Conservation (phyloP, 1,284 basidiomycete species). For the Ustilago trichophora region DNA sequence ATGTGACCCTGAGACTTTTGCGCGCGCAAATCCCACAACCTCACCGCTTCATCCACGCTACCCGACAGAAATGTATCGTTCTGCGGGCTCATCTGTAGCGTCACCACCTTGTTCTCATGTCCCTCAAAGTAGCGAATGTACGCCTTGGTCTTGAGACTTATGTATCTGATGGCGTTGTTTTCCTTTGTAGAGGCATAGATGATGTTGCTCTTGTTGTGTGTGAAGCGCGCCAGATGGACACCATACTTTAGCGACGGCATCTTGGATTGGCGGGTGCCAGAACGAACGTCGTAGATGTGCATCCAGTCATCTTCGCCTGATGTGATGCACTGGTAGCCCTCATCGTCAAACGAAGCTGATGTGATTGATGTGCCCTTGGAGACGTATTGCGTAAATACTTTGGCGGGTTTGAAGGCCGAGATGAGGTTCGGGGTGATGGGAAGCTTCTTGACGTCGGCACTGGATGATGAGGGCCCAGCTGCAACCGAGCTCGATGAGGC, state of each 20-base stretch:
- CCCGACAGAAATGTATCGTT: constrained; percentile 96
- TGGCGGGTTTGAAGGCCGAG: constrained; percentile 78
- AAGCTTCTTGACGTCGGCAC: constrained; percentile 28
- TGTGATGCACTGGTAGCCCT: constrained; percentile 84
- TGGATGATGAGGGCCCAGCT: constrained; percentile 10
- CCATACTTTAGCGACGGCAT: constrained; percentile 96
- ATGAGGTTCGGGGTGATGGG: constrained; percentile 41
- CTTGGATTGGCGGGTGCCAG: constrained; percentile 82
- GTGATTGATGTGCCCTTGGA: constrained; percentile 72
- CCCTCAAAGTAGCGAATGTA: constrained; percentile 95
- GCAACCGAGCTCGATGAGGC: not conserved
- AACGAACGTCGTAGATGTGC: constrained; percentile 84
- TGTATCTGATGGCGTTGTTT: constrained; percentile 90
- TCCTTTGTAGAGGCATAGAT: constrained; percentile 93
- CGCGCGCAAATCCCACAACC: constrained; percentile 91
- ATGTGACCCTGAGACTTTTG: constrained; percentile 74
- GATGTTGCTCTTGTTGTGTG: constrained; percentile 85
- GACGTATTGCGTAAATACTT: constrained; percentile 74
- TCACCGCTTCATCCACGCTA: constrained; percentile 91
- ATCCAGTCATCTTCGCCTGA: constrained; percentile 94
- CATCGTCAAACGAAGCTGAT: constrained; percentile 87
- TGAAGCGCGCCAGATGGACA: constrained; percentile 89
- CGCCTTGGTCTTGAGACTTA: constrained; percentile 93
- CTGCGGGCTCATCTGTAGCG: constrained; percentile 88
- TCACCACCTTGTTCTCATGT: constrained; percentile 84